Base-by-base conservation (phyloP, 2,329 filamentous ascomycete genomes). In the Aspergillus sp. region DNA sequence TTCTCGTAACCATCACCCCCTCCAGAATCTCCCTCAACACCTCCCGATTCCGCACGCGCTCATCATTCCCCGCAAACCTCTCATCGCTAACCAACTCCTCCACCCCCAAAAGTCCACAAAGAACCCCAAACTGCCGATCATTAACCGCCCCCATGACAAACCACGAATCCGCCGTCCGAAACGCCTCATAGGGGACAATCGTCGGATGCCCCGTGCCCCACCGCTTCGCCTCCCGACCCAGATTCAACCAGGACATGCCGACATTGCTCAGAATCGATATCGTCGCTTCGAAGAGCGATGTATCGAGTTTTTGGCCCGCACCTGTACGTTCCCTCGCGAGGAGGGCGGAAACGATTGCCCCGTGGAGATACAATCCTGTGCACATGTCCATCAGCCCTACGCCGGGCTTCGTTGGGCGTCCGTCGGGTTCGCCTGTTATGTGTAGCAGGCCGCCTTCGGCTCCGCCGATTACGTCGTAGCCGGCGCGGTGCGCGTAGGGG, bases 61-160 rank as follows among this genome's bases (percentile, higher is more conserved):
- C 79, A 11, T 85, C 83, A 66, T 92, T 92, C 57, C 85, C 83
- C 66, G 75, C 79, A 75, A 85, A 92, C 61, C 81, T 84, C 1
- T 82, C 70, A 67, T 91, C 84, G 1, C 82, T 78, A 63, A 85
- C 87, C 84, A 88, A 88, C 52, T 88, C 83, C 0, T 85, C 81
- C 19, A 78, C 80, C 0, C 83, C 84, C 0, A 91, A 76, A 1
- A 84, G 82, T 41, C 87, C 81, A 68, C 87, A 89, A 9, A 92
- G 76, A 22, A 89, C 82, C 17, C 84, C 84, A 64, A 90, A 92
- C 2, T 91, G 81, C 6, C 85, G 83, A 71, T 91, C 87, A 68
- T 92, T 92, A n/a, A 88, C 89, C 30, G 89, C 89, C 4, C 89
- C 89, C 51, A 91, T 83, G 22, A 92, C 82, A 41, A 92, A 83